Conservation (phyloP, 1,284 basidiomycete genomes). For the Mycena sp. region DNA sequence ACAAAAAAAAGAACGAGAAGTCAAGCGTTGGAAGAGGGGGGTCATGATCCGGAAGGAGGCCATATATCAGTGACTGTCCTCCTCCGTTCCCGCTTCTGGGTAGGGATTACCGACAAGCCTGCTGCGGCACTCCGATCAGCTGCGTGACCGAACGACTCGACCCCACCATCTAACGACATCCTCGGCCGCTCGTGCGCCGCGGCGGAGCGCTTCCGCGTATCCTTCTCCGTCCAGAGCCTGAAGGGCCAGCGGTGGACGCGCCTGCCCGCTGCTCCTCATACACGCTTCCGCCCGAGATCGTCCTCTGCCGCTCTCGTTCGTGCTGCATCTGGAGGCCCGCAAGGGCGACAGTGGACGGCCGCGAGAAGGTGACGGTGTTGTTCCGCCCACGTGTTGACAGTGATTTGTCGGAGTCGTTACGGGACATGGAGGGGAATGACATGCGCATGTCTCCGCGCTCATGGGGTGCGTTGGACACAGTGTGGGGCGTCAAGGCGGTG, state of each 20-base stretch:
- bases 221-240: conserved; percentile 27
- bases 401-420: conserved; percentile 56
- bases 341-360: conserved; percentile 62
- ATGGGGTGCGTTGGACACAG: conserved; percentile 58
- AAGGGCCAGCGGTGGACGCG: conserved; percentile 41
- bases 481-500: conserved; percentile 74
- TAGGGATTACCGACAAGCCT: conserved; percentile 35
- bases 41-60: conserved; percentile 39
- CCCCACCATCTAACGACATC: conserved; percentile 54
- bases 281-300: conserved; percentile 48
- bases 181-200: conserved; percentile 48
- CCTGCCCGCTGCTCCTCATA: conserved; percentile 37
- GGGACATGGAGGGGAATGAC: conserved; percentile 50
- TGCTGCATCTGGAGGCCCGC: conserved; percentile 59
- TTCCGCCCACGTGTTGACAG: conserved; percentile 38
- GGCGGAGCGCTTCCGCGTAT: conserved; percentile 20
- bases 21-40: conserved; percentile 30
- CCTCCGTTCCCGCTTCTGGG: conserved; percentile 48
- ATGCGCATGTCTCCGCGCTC: conserved; percentile 27
- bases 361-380: conserved; percentile 66
- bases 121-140: conserved; percentile 50
- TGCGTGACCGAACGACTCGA: conserved; percentile 39
- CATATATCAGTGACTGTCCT: conserved; percentile 57
- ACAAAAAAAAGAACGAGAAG: conserved; percentile 17
- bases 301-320: conserved; percentile 50